A percentile compares a stretch with the other conserved stretches of the same genome.
These are phyloP conservation scores for Colletotrichum sp. DNA, from an alignment of 2,329 filamentous ascomycete species.

Conservation along the genomic window DNA sequence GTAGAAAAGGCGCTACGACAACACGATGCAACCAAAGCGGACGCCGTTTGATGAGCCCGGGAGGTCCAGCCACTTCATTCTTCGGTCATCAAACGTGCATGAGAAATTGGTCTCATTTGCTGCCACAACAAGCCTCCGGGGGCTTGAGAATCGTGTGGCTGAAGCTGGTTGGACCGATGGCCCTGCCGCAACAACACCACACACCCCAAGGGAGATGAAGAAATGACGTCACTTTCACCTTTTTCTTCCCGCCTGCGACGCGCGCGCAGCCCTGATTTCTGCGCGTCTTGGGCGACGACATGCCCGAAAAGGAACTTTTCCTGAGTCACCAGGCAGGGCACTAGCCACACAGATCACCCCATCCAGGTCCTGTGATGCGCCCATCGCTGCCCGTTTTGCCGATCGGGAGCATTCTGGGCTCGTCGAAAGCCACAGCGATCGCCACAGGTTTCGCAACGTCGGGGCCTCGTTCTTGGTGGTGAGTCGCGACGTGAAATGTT, in stretches of 20 bases:
- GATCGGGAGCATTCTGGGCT: conserved; percentile 2
- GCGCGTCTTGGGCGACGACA: conserved; percentile 6
- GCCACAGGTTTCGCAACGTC: background rate
- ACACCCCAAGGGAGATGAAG: background rate
- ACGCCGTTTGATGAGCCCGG: background rate
- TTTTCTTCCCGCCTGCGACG: background rate
- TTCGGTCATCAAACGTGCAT: background rate
- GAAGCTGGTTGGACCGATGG: conserved; percentile 12
- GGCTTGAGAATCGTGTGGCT: conserved; percentile 9
- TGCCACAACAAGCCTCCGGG: background rate
- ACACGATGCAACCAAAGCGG: background rate
- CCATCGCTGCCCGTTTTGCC: background rate
- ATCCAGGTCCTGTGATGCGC: conserved; percentile 14
- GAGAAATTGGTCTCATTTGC: background rate
- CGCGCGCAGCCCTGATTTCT: background rate
- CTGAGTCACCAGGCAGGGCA: background rate
- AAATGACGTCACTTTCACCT: conserved; percentile 10
- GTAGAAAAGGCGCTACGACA: background rate
- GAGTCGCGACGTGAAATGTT: background rate
- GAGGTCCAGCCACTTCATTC: background rate
- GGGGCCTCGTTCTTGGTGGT: background rate
- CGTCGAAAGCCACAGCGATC: conserved; percentile 14
- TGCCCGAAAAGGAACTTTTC: background rate
- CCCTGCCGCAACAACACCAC: background rate
- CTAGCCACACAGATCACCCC: conserved; percentile 8